Base-by-base conservation (phyloP, 1,284 basidiomycete species). In the Earliella scabrosa region DNA sequence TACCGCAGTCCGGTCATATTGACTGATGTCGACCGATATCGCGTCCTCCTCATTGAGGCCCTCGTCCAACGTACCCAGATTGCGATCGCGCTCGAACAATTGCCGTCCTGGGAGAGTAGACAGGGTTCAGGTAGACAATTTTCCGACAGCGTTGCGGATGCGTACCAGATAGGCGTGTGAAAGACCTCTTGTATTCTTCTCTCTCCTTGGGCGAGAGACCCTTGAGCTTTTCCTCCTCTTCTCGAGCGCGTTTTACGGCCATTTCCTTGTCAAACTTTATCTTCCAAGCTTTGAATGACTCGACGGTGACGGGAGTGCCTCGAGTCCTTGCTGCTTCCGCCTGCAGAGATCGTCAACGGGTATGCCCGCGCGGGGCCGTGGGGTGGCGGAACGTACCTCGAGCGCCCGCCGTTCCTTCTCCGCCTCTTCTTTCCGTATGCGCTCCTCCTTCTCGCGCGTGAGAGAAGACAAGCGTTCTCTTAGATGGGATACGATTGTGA, bases 401-500 rank as follows among this genome's bases (percentile, higher is more conserved):
- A 96, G 77, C 40, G 82, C 85, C 51, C 85, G 77, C 43, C 87
- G 81, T 66, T 91, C 87, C 66, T 81, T 87, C 71, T 94, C 87
- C 56, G 71, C 78, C 58, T 90, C 93, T 64, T 84, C 86, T 60
- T 83, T 81, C 54, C 79, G 76, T 58, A 79, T 80, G 50, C 73
- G 80, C 56, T 86, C 84, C 29, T 79, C 77, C 58, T 92, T 83
- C 43, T 77, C 70, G 43, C 80, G 80, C 40, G 93, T 82, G 29
- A 96, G 73, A 14, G 71, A 69, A 3, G 87, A 84, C 13, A 98
- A 76, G 46, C 86, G 81, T 70, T 98, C 96, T 59, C 92, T 82
- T 43, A 98, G 81, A 65, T 93, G 90, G 2, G 93, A 90, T 4
- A 95, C 91, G 6, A 99, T 80, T 0, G 96, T 94, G 70, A 98